Evolutionary conservation across 768 basidiomycete genomes (phyloP), one percentile per base, ranked within the genome.

Genomic region (Hydnum rufescens): DNA sequence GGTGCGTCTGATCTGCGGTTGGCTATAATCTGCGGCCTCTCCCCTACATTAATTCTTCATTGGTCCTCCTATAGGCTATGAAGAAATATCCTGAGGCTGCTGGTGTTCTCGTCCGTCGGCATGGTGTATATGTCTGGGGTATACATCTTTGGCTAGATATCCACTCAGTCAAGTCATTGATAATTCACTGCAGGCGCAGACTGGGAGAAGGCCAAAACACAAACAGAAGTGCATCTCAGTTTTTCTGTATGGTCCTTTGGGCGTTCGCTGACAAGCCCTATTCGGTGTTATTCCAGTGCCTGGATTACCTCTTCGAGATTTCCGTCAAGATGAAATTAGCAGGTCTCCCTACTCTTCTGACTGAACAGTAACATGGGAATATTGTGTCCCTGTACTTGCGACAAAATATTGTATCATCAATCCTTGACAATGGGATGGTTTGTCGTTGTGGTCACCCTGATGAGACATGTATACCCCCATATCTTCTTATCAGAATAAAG

Each of bases 71-170:
- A 19, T 51, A 68, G 65, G 86, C 86, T 2, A 88, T 90, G 83
- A 63, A 66, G 5, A 73, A 76, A 55, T 78, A 82, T 60, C 88
- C 87, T 0, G 74, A 85, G 42, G 82, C 88, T 0, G 75, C 81
- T 1, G 88, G 70, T 1, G 70, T 86, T 8, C 74, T 89, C 19
- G 85, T 86, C 6, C 71, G 83, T 44, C 66, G 83, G 46, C 84
- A 87, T 58, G 82, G 83, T 16, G 74, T 87, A 22, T 88, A 89
- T 61, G 80, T 86, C 48, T 89, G 85, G 85, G 85, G 85, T 81
- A 52, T 54, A 69, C 58, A 3, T 5, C 28, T 19, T 39, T 19
- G 34, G 23, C 5, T 30, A 8, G 49, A 30, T 28, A 30, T 44
- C 34, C 28, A 19, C 28, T 19, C 18, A 5, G 8, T 5, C 13